These are phyloP conservation scores for Epichloe sp. DNA, from an alignment of 2,329 filamentous ascomycete species.

Conservation along the genomic window DNA sequence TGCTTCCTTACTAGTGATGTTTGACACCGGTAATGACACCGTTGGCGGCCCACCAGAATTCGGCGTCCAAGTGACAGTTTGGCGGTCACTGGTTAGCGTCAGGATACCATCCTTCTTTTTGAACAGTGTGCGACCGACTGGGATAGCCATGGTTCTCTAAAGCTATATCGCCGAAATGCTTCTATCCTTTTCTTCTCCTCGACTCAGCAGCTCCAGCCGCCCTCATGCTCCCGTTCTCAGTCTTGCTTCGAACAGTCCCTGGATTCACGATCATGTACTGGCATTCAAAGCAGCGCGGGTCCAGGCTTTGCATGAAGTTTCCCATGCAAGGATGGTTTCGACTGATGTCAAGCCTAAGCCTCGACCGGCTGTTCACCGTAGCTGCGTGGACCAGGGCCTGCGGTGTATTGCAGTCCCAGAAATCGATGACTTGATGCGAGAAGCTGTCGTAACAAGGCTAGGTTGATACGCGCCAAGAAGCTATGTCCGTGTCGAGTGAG, in stretches of 20 bases:
- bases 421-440: not conserved
- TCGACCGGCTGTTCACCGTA: not conserved
- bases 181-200: not conserved
- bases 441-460: not conserved
- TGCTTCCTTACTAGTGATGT: constrained; percentile 59
- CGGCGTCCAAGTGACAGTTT: constrained; percentile 71
- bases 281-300: not conserved
- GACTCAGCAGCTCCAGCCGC: not conserved
- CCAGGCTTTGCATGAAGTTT: not conserved
- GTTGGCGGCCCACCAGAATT: constrained; percentile 48
- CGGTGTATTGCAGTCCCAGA: not conserved
- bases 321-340: not conserved
- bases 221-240: not conserved
- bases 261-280: not conserved
- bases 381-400: not conserved
- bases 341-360: not conserved
- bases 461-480: not conserved
- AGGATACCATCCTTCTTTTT: constrained; percentile 93
- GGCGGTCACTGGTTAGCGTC: constrained; percentile 58
- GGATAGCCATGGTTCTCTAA: constrained; percentile 36
- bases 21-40: constrained; percentile 57
- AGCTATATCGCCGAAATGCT: not conserved
- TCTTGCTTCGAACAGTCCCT: not conserved
- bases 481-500: too few relatives aligned
- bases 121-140: constrained; percentile 60